phyloP scores from a whole-genome alignment of 2,329 filamentous ascomycete species.

The Eutypa lata region DNA sequence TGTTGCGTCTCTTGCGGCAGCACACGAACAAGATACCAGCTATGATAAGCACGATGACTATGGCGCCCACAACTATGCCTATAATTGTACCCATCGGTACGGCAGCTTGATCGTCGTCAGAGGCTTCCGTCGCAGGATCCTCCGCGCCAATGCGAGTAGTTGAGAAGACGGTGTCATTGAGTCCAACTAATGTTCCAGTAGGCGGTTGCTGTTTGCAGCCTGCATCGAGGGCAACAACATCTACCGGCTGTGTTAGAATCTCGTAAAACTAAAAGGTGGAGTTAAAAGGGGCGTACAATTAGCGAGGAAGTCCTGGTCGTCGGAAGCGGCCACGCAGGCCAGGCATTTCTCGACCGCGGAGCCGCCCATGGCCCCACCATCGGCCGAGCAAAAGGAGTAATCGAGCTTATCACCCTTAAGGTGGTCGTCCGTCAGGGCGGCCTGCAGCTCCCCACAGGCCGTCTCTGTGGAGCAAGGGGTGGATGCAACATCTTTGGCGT shows the following conservation, averaged over 20 bases:
- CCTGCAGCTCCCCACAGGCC: slow-evolving; percentile 45
- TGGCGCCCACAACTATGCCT: slow-evolving; percentile 39
- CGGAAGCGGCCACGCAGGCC: slow-evolving; percentile 42
- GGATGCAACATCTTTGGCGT: slow-evolving; percentile 41
- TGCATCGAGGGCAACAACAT: slow-evolving; percentile 48
- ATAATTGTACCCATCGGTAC: slow-evolving; percentile 39
- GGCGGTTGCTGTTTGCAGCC: slow-evolving; percentile 48
- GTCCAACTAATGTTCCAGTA: slow-evolving; percentile 31
- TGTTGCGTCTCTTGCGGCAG: slow-evolving; percentile 42
- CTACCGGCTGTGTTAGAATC: slow-evolving; percentile 27
- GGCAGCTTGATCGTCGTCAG: slow-evolving; percentile 9
- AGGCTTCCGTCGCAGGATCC: slow-evolving; percentile 25
- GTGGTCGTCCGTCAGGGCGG: slow-evolving; percentile 38
- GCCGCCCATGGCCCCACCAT: slow-evolving; percentile 33
- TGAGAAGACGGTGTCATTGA: slow-evolving; percentile 46
- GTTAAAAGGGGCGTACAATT: slow-evolving; percentile 40
- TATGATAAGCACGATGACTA: slow-evolving; percentile 35
- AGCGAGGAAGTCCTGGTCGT: slow-evolving; percentile 40
- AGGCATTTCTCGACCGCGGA: slow-evolving; percentile 37
- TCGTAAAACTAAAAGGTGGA: neutral
- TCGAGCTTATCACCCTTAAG: slow-evolving; percentile 30
- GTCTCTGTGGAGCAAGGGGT: slow-evolving; percentile 49
- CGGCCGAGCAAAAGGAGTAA: slow-evolving; percentile 47
- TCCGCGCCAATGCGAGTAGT: slow-evolving; percentile 30
- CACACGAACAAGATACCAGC: slow-evolving; percentile 42